Evolutionary conservation across 345 rosid species (phyloP).

Genomic region (Citrus trifoliata): DNA sequence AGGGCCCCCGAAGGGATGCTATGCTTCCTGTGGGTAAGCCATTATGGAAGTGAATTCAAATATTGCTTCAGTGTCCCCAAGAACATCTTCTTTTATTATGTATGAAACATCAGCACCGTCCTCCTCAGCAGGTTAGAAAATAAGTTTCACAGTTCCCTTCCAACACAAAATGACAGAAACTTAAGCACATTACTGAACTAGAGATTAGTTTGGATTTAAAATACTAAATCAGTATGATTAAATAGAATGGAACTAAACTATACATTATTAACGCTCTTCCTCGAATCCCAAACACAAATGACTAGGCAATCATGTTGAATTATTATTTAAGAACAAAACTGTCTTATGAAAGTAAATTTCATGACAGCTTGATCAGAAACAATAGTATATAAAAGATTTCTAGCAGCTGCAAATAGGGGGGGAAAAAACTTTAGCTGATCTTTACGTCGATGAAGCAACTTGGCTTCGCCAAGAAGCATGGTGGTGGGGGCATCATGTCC

Average conservation of each 20-base stretch:
- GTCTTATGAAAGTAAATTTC: too few species aligned
- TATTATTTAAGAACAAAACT: not conserved
- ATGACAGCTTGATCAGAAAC: too few species aligned
- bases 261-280: not conserved
- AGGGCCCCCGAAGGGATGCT: conserved; percentile 50
- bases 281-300: too few species aligned
- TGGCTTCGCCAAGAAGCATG: conserved; percentile 91
- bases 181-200: not conserved
- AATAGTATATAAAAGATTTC: too few species aligned
- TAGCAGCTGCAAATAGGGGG: too few species aligned
- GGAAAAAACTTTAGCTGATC: not conserved
- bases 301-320: not conserved
- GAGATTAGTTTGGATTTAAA: not conserved
- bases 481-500: conserved; percentile 85
- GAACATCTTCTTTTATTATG: conserved; percentile 80
- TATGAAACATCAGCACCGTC: conserved; percentile 82
- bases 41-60: conserved; percentile 63
- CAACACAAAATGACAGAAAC: conserved; percentile 10
- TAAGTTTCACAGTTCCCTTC: conserved; percentile 84
- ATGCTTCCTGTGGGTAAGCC: conserved; percentile 50
- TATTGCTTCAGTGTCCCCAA: conserved; percentile 81
- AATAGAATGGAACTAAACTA: not conserved
- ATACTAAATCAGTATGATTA: not conserved
- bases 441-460: conserved; percentile 65
- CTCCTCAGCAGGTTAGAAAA: conserved; percentile 94